A percentile compares a stretch with the other conserved stretches of the same genome.
Conservation (phyloP, 352 stramenopile genomes). For the Stramenopiles sp. region DNA sequence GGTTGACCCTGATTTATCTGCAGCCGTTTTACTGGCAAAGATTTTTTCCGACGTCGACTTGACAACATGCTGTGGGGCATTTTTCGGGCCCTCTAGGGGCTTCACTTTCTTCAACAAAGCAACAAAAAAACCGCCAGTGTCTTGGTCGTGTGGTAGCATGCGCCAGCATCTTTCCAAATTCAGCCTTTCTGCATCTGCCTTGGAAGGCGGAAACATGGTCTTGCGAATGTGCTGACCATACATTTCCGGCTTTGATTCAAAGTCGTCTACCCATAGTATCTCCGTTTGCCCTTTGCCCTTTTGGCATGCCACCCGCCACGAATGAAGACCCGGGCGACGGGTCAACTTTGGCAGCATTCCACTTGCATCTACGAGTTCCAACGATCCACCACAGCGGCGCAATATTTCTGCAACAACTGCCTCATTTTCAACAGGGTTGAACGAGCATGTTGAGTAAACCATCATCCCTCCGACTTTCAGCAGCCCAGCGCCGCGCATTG, state of each 20-base stretch:
- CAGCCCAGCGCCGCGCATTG: constrained; percentile 63
- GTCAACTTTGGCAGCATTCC: constrained; percentile 39
- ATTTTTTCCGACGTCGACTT: not conserved
- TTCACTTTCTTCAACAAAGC: constrained; percentile 75
- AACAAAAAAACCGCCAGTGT: constrained; percentile 98
- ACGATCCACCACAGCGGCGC: constrained; percentile 52
- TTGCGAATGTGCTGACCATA: constrained; percentile 51
- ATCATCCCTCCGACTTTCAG: constrained; percentile 56
- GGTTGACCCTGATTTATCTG: not conserved
- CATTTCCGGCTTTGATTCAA: constrained; percentile 50
- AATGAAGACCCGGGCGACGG: constrained; percentile 23
- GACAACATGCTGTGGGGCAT: too few species aligned
- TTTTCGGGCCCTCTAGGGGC: too few species aligned
- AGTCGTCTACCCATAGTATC: constrained; percentile 4
- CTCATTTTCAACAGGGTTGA: constrained; percentile 98
- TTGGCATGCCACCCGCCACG: constrained; percentile 11
- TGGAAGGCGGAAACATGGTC: constrained; percentile 67
- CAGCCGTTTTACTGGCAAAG: not conserved
- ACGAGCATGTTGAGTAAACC: constrained; percentile 89
- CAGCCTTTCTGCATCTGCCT: constrained; percentile 41
- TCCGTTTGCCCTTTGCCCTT: not conserved
- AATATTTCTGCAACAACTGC: constrained; percentile 90
- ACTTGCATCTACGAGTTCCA: constrained; percentile 72
- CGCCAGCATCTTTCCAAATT: constrained; percentile 82
- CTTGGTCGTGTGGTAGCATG: constrained; percentile 87